phyloP scores from a whole-genome alignment of 495 filamentous ascomycete genomes.

The Xylaria bambusicola region DNA sequence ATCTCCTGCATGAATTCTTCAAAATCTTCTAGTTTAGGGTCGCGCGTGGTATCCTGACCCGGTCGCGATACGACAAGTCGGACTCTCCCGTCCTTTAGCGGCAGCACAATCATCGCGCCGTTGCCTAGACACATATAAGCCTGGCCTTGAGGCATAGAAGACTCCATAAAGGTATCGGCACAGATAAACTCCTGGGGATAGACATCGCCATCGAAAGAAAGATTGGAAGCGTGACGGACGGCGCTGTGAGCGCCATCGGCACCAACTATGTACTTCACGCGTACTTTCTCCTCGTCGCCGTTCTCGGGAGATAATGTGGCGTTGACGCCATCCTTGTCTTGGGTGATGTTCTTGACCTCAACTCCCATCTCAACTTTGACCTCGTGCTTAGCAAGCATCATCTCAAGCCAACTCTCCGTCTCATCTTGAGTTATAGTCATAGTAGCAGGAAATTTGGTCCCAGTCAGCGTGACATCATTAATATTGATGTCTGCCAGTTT shows the following conservation, averaged over 20 bases:
- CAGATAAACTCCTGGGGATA: constrained; percentile 47
- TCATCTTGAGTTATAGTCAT: constrained; percentile 27
- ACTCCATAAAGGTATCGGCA: constrained; percentile 39
- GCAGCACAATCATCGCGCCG: constrained; percentile 34
- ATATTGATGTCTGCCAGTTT: constrained; percentile 21
- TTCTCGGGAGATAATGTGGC: background rate
- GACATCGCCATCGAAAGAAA: constrained; percentile 39
- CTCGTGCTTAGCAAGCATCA: constrained; percentile 13
- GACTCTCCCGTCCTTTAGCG: constrained; percentile 29
- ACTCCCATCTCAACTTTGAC: constrained; percentile 23
- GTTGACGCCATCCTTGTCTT: constrained; percentile 16
- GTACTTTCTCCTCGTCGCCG: constrained; percentile 15
- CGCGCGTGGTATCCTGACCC: constrained; percentile 6
- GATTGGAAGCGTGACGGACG: constrained; percentile 37
- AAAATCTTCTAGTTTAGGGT: constrained; percentile 31
- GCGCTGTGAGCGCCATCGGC: constrained; percentile 45
- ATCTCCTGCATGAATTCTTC: constrained; percentile 24
- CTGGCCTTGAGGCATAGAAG: constrained; percentile 21
- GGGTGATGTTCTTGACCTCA: constrained; percentile 16
- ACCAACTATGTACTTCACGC: constrained; percentile 34
- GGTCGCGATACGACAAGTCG: constrained; percentile 34
- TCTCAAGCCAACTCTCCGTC: constrained; percentile 25
- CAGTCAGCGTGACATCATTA: constrained; percentile 3
- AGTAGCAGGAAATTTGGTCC: constrained; percentile 20
- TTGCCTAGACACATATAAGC: constrained; percentile 27